These are phyloP conservation scores for Penicillium alfredii DNA, from an alignment of 495 filamentous ascomycete genomes.

Conservation along the genomic window DNA sequence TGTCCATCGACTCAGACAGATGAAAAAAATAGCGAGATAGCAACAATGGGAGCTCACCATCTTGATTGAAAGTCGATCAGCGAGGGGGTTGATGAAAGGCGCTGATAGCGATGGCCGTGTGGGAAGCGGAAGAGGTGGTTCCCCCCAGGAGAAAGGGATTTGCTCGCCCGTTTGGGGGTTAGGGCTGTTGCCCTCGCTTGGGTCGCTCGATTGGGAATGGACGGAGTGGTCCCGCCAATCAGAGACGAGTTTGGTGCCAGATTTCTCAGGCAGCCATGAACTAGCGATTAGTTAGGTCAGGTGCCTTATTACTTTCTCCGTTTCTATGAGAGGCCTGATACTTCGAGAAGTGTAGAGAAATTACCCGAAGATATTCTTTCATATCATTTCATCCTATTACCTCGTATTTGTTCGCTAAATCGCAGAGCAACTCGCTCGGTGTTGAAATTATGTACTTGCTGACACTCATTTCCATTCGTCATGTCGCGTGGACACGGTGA, in stretches of 20 bases:
- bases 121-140: slow-evolving; percentile 33
- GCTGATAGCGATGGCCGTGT: slow-evolving; percentile 47
- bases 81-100: slow-evolving; percentile 43
- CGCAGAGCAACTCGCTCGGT: background rate
- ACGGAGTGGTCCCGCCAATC: slow-evolving; percentile 23
- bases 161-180: slow-evolving; percentile 33
- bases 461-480: too few species aligned
- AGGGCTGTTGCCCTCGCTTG: slow-evolving; percentile 44
- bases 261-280: too few species aligned
- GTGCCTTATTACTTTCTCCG: slow-evolving; percentile 8
- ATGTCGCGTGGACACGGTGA: too few species aligned
- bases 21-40: background rate
- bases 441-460: slow-evolving; percentile 10
- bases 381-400: slow-evolving; percentile 3
- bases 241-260: slow-evolving; percentile 1
- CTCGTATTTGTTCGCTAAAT: slow-evolving; percentile 9
- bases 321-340: too few species aligned
- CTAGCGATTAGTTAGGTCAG: too few species aligned
- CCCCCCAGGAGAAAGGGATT: too few species aligned
- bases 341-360: too few species aligned
- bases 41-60: slow-evolving; percentile 34
- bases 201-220: slow-evolving; percentile 17
- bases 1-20: background rate
- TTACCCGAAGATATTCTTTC: too few species aligned
- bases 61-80: slow-evolving; percentile 46